Conservation (phyloP, 768 basidiomycete genomes). For the Agrocybe pediades region DNA sequence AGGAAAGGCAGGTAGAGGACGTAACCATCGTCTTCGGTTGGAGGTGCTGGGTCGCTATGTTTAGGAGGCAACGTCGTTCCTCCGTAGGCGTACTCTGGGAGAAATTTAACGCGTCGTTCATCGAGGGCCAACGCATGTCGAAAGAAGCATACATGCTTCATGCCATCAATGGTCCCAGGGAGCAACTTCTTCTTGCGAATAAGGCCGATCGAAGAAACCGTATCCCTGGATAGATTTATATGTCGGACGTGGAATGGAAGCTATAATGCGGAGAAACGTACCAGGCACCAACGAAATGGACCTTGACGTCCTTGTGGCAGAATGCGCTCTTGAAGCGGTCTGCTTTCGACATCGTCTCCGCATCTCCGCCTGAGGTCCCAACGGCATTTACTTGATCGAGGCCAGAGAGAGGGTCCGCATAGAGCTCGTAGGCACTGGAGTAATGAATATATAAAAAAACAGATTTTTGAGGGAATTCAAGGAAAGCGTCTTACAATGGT, state of each 20-base stretch:
- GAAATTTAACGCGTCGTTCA: slow-evolving; percentile 34
- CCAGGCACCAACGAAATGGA: slow-evolving; percentile 20
- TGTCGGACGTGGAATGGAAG: neutral
- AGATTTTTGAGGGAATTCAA: too few species aligned
- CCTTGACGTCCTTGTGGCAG: slow-evolving; percentile 27
- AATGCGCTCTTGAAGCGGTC: slow-evolving; percentile 18
- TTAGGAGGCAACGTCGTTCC: neutral
- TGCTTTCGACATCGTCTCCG: slow-evolving; percentile 3
- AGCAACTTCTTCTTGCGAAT: slow-evolving; percentile 13
- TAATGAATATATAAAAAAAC: too few species aligned
- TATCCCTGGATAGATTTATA: slow-evolving; percentile 27
- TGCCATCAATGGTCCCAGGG: slow-evolving; percentile 20
- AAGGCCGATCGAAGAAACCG: slow-evolving; percentile 33
- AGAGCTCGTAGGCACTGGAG: slow-evolving; percentile 18
- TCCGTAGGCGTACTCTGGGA: slow-evolving; percentile 26
- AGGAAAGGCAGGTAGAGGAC: too few species aligned
- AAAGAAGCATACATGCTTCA: slow-evolving; percentile 31
- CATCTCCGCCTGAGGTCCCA: neutral
- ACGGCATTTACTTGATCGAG: neutral
- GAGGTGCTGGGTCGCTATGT: too few species aligned
- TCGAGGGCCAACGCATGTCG: slow-evolving; percentile 37
- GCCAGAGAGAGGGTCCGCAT: slow-evolving; percentile 1
- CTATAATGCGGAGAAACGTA: neutral
- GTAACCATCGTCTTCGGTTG: too few species aligned
- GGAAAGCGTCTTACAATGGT: too few species aligned